Conservation (phyloP, 768 basidiomycete species). For the Naganishia onofrii region DNA sequence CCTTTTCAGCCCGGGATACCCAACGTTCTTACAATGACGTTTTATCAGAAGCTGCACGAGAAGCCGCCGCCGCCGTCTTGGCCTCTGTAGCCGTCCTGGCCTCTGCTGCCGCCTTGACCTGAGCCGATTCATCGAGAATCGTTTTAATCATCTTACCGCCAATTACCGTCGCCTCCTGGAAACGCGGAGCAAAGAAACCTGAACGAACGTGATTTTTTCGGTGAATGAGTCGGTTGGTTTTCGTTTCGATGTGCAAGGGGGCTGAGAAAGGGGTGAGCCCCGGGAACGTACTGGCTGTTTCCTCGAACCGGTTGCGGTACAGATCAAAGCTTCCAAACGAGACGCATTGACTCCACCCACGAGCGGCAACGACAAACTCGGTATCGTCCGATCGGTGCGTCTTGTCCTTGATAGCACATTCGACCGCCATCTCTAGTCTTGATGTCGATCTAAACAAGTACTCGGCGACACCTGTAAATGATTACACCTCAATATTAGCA, state of each 20-base stretch:
- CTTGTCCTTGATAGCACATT: constrained; percentile 70
- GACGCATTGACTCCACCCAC: constrained; percentile 95
- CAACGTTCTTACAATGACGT: not conserved
- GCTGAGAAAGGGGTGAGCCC: no score
- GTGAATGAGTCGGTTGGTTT: no score
- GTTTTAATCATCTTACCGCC: constrained; percentile 87
- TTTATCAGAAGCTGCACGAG: constrained; percentile 6
- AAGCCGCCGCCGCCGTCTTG: no score
- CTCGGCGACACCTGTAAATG: constrained; percentile 83
- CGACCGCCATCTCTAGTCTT: constrained; percentile 67
- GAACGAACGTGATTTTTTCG: no score
- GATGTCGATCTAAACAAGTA: constrained; percentile 74
- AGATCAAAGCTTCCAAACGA: constrained; percentile 86
- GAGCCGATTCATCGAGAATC: constrained; percentile 54
- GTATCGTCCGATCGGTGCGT: constrained; percentile 84
- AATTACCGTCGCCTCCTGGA: constrained; percentile 76
- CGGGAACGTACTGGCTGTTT: constrained; percentile 58
- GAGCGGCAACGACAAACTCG: constrained; percentile 87
- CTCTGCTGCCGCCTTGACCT: constrained; percentile 20
- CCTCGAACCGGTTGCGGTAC: constrained; percentile 74
- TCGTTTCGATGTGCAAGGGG: no score
- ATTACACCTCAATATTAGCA: not conserved
- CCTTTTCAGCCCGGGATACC: no score
- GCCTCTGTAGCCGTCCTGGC: not conserved
- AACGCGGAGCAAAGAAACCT: constrained; percentile 77